Conservation (phyloP, 805 yeast genomes). For the Myxozyma udenii region DNA sequence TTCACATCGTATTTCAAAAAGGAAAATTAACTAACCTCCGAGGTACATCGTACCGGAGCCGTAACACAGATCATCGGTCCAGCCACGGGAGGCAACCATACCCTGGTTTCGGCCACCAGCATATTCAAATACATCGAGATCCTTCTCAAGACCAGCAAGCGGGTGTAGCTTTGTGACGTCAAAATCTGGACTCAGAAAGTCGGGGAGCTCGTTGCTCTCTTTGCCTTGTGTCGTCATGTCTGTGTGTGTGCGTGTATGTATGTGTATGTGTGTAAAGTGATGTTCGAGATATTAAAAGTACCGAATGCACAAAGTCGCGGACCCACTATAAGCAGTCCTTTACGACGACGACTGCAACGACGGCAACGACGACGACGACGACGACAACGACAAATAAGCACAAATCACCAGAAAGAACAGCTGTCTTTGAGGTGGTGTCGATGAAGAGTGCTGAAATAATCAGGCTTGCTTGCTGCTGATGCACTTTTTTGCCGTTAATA, state of each 20-base stretch:
- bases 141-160: conserved; percentile 31
- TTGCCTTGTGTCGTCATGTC: too few relatives aligned
- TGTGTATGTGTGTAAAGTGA: too few relatives aligned
- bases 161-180: conserved; percentile 31
- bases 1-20: background rate
- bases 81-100: conserved; percentile 90
- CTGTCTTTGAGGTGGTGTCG: too few relatives aligned
- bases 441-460: too few relatives aligned
- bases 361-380: too few relatives aligned
- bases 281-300: too few relatives aligned
- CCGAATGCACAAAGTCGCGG: too few relatives aligned
- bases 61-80: conserved; percentile 96
- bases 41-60: conserved; percentile 95
- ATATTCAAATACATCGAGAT: conserved; percentile 78
- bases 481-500: background rate
- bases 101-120: conserved; percentile 91
- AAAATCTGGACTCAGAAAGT: conserved; percentile 16
- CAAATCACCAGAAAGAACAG: too few relatives aligned
- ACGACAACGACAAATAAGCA: too few relatives aligned
- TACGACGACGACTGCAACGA: too few relatives aligned
- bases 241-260: too few relatives aligned
- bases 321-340: too few relatives aligned
- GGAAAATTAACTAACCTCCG: conserved; percentile 36
- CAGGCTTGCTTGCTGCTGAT: background rate
- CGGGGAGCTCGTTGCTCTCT: conserved; percentile 10